Evolutionary conservation across 495 filamentous ascomycete species (phyloP), one percentile per base, ranked within the genome.

Genomic region (Evernia prunastri): DNA sequence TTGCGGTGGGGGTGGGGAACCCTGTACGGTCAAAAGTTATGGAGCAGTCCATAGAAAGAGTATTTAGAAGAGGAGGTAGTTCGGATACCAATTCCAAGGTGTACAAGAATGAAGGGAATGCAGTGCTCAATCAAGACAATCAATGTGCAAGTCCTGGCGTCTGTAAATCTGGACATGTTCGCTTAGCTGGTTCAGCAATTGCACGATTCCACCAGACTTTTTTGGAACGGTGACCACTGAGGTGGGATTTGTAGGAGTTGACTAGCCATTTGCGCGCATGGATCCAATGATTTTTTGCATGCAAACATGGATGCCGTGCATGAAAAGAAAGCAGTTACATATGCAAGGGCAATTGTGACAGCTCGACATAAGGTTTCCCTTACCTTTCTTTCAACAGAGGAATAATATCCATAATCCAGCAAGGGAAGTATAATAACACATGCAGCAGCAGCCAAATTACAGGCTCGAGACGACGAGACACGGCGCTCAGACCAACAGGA

Each of bases 201-300:
- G 36, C 10, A 39, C 5, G 10, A 12, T 39, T 39, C 4, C 36
- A 6, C 36, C 36, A n/a, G n/a, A n/a, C n/a, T n/a, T n/a, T n/a
- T n/a, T n/a, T n/a, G n/a, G n/a, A n/a, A n/a, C n/a, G n/a, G n/a
- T n/a, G n/a, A n/a, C n/a, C n/a, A n/a, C n/a, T n/a, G 36, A 39
- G 10, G 10, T 39, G 20, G 9, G 18, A 5, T 20, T 43, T 45
- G 42, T 45, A 20, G 42, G 42, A 8, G 18, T 45, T 45, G 4
- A 25, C 45, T 25, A 49, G n/a, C 45, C 8, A 49, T 49, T 49
- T 49, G 45, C 45, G 45, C 45, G 45, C 45, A 49, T 49, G n/a
- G 20, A 23, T 1, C 23, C 5, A 0, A 51, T 51, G 45, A 51
- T 51, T 15, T 53, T 51, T 15, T 53, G 8, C 49, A 53, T 29